Base-by-base conservation (phyloP, 805 yeast species). In the Schwanniomyces sp. region DNA sequence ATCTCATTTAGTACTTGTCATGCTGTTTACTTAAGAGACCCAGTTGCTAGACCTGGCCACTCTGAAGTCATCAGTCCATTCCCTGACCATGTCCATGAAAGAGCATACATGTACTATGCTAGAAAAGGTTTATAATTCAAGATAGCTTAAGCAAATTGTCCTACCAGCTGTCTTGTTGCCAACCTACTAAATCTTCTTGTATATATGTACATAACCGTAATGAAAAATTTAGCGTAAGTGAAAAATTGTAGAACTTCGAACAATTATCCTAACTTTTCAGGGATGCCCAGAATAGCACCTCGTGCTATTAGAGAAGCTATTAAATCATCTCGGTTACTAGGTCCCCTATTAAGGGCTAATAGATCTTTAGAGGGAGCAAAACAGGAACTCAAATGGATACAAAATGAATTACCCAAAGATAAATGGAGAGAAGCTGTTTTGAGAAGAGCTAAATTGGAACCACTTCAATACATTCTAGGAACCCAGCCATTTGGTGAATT, bases 41-140 rank as follows among this genome's bases (percentile, higher is more conserved):
- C 99, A 12, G 91, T 94, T 43, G 96, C 97, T 11, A 82, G 97
- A 66, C 97, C 97, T 6, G 97, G 97, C 48, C 91, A 88, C 63
- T 87, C 96, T 28, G 99, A 94, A 74, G 96, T 94, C 50, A 88
- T 94, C 52, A 76, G 96, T 47, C 99, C 99, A 46, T 89, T 86
- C 67, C 84, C 85, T 34, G 76, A 82, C 52, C 85, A 84, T 50
- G 82, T 84, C 54, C 97, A 92, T 61, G 94, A 91, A 72, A 83
- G 96, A 67, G 96, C 97, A 36, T 91, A 88, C 76, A 87, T 91
- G 94, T 91, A 85, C 81, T 92, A 92, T 70, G 81, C 81, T 43
- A 84, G 91, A 78, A 84, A 81, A 62, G 88, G 91, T 46, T 55
- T 72, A 71, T 74, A 64, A 57, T 41, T 12, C 16, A 5, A 17